Evolutionary conservation across 805 yeast genomes (phyloP).

Genomic region (Teunomyces kruisii): DNA sequence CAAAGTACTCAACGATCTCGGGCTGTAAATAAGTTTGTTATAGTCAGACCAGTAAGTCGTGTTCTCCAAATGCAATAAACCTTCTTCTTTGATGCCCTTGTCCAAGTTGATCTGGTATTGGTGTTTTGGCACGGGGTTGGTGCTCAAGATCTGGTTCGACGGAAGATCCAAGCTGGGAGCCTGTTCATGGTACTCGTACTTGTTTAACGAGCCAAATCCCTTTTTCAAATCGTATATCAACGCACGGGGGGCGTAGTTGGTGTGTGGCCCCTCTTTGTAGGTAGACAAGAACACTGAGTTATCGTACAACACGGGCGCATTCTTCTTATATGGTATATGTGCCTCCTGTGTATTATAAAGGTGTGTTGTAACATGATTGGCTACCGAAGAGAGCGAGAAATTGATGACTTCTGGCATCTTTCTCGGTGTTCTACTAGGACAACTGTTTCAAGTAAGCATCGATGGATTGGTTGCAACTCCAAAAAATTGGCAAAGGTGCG

Average conservation of each 20-base stretch:
- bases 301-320: slow-evolving; percentile 46
- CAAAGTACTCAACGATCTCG: slow-evolving; percentile 55
- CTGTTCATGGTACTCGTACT: slow-evolving; percentile 46
- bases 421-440: too few relatives aligned
- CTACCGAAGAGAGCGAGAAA: slow-evolving; percentile 65
- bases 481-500: not conserved
- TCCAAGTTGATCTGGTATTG: slow-evolving; percentile 68
- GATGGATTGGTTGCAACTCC: not conserved
- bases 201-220: slow-evolving; percentile 71
- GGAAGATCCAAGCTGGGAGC: slow-evolving; percentile 5
- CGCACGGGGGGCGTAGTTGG: slow-evolving; percentile 72
- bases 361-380: slow-evolving; percentile 78
- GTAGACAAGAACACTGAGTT: slow-evolving; percentile 40
- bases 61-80: slow-evolving; percentile 34
- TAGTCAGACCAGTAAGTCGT: slow-evolving; percentile 82
- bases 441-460: too few relatives aligned
- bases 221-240: slow-evolving; percentile 77
- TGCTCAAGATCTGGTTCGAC: not conserved
- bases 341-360: slow-evolving; percentile 79
- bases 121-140: slow-evolving; percentile 40
- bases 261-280: slow-evolving; percentile 21
- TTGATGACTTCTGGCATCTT: slow-evolving; percentile 65
- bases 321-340: slow-evolving; percentile 52
- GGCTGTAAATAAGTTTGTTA: slow-evolving; percentile 63
- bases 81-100: slow-evolving; percentile 28